These are phyloP conservation scores for Blumeria graminis DNA, from an alignment of 2,329 filamentous ascomycete genomes.

Conservation along the genomic window DNA sequence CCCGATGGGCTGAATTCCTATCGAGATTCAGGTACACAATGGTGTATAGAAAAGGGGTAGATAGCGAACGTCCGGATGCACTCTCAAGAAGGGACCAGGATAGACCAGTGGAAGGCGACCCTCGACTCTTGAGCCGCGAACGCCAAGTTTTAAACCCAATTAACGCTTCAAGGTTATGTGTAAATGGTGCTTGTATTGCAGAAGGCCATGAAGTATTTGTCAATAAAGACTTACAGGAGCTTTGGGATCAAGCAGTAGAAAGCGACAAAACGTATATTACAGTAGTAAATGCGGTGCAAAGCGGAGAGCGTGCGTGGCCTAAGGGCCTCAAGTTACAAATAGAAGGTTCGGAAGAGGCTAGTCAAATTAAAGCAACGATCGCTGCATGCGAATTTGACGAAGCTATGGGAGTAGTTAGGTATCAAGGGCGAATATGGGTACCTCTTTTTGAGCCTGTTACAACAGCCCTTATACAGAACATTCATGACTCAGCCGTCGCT, in stretches of 20 bases:
- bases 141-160: no score
- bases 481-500: no score
- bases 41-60: neutral
- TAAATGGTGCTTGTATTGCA: neutral
- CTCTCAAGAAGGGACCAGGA: no score
- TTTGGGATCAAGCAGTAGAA: no score
- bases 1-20: neutral
- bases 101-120: no score
- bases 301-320: no score
- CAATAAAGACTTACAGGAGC: neutral
- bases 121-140: neutral
- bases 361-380: neutral
- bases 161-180: no score
- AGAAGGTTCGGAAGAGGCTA: neutral
- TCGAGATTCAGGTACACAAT: neutral
- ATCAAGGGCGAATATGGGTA: slow-evolving; percentile 1
- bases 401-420: neutral
- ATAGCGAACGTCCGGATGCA: neutral
- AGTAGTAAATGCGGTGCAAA: no score
- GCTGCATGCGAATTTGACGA: neutral
- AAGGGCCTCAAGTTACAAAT: no score
- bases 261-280: no score
- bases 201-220: neutral
- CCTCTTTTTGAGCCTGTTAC: neutral
- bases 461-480: neutral